A percentile compares a stretch with the other conserved stretches of the same genome.
These are phyloP conservation scores for Apiotrichum porosum DNA, from an alignment of 1,284 basidiomycete genomes.

Conservation along the genomic window DNA sequence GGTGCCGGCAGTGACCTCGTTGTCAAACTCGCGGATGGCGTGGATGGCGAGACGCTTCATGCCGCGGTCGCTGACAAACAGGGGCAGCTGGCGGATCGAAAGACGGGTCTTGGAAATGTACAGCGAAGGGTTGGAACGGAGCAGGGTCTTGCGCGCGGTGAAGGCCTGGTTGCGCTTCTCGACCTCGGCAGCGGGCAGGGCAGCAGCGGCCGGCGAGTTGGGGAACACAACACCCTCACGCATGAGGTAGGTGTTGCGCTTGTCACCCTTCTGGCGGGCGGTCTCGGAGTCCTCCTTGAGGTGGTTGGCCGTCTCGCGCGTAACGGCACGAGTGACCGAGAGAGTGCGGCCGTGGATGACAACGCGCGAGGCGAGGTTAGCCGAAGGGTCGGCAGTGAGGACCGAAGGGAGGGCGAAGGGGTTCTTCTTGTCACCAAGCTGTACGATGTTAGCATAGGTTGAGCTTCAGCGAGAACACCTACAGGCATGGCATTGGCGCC, in stretches of 20 bases:
- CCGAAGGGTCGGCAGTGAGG: constrained; percentile 90
- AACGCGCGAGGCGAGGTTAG: constrained; percentile 72
- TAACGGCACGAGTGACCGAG: constrained; percentile 85
- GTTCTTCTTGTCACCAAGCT: constrained; percentile 60
- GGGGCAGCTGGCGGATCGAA: constrained; percentile 84
- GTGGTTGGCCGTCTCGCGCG: constrained; percentile 76
- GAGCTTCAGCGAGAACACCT: constrained; percentile 18
- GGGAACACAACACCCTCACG: constrained; percentile 92
- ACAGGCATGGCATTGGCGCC: constrained; percentile 46
- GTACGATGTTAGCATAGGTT: constrained; percentile 3
- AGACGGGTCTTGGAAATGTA: constrained; percentile 93
- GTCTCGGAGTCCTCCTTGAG: constrained; percentile 82
- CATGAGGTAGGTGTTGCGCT: constrained; percentile 91
- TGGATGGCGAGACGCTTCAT: constrained; percentile 83
- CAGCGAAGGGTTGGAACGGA: constrained; percentile 85
- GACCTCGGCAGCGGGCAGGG: constrained; percentile 65
- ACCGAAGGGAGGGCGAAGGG: constrained; percentile 81
- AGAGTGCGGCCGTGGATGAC: constrained; percentile 90
- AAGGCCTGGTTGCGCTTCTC: constrained; percentile 78
- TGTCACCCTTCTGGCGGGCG: constrained; percentile 83
- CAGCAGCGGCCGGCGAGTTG: constrained; percentile 69
- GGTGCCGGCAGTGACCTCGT: constrained; percentile 65
- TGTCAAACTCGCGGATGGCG: constrained; percentile 71
- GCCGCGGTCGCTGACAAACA: constrained; percentile 82
- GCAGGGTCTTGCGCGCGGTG: constrained; percentile 69